phyloP scores from a whole-genome alignment of 805 yeast species.

The Starmerella floris region DNA sequence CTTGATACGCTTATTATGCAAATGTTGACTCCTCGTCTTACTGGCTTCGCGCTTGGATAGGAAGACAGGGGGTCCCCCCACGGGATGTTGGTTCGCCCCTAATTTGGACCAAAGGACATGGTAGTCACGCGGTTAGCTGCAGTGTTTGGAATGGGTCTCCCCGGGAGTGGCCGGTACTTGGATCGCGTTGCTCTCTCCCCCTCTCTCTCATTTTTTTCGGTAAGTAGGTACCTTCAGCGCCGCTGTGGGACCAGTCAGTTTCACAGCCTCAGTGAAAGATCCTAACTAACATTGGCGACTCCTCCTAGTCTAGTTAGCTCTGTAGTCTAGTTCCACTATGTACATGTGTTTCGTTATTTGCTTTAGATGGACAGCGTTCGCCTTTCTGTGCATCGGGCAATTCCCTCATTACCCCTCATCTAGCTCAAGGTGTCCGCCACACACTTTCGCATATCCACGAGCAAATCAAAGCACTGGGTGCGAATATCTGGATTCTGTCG shows the following conservation, averaged over 20 bases:
- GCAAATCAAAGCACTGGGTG: conserved; percentile 41
- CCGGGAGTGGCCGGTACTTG: neutral
- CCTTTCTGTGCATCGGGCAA: no score
- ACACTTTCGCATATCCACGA: conserved; percentile 51
- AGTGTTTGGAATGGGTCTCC: neutral
- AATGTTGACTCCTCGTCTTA: neutral
- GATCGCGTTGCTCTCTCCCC: neutral
- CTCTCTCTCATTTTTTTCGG: neutral
- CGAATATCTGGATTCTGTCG: conserved; percentile 33
- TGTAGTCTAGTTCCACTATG: no score
- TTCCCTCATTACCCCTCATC: no score
- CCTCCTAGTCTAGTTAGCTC: no score
- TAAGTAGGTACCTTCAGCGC: no score
- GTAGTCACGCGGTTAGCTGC: neutral
- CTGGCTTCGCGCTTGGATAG: conserved; percentile 5
- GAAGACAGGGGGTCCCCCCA: neutral
- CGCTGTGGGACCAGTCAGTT: no score
- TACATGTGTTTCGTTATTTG: no score
- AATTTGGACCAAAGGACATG: neutral
- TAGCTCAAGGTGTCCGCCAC: conserved; percentile 36
- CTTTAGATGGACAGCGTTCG: no score
- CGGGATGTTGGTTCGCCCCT: neutral
- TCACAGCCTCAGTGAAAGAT: no score
- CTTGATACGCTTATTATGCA: conserved; percentile 8
- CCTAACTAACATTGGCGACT: no score